phyloP scores from a whole-genome alignment of 2,329 filamentous ascomycete species.

The Ophiostoma quercus region DNA sequence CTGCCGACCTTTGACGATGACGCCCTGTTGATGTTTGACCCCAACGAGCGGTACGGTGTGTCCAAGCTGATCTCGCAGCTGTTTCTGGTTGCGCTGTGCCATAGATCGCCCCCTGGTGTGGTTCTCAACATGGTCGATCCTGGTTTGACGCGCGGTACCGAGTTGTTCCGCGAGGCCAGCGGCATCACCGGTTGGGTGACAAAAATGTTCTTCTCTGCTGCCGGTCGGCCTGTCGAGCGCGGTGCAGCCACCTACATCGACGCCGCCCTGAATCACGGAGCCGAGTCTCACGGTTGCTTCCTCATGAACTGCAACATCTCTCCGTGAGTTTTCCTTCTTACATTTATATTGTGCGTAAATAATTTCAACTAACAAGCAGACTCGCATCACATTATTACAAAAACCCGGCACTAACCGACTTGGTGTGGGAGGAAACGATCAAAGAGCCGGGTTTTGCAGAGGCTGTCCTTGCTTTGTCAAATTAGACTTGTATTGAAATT shows the following conservation, averaged over 20 bases:
- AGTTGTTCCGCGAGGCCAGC: not conserved
- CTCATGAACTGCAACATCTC: not conserved
- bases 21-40: no score
- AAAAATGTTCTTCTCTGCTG: not conserved
- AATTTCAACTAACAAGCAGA: not conserved
- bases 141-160: not conserved
- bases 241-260: not conserved
- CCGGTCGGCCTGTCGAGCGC: not conserved
- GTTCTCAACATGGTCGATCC: not conserved
- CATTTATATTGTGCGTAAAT: no score
- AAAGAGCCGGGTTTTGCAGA: not conserved
- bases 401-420: not conserved
- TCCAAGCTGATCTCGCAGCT: not conserved
- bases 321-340: not conserved
- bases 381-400: not conserved
- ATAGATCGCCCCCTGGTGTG: not conserved
- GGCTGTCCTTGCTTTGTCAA: not conserved
- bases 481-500: not conserved
- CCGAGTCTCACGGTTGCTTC: not conserved
- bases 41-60: no score
- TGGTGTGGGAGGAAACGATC: not conserved
- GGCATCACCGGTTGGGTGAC: not conserved
- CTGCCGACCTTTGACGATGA: no score
- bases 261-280: not conserved
- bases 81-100: not conserved